Percentiles rank a stretch among this genome's conserved stretches.
phyloP scores from a whole-genome alignment of 768 basidiomycete species.

The Lactifluus hygrophoroides region DNA sequence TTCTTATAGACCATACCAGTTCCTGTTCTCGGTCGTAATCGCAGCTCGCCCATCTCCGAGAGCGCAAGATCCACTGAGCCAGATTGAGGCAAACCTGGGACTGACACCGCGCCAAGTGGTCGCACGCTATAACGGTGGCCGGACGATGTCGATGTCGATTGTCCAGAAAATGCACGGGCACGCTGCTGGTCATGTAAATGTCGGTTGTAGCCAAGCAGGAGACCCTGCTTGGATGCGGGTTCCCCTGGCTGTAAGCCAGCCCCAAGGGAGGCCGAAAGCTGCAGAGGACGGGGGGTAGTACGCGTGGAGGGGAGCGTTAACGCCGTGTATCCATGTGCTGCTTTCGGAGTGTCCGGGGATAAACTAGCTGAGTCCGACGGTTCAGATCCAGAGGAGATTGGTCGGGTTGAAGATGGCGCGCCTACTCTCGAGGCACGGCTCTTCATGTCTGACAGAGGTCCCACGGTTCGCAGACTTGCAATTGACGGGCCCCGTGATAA shows the following conservation, averaged over 20 bases:
- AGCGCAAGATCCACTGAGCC: conserved; percentile 1
- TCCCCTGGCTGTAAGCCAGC: conserved; percentile 15
- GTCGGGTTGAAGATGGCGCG: not conserved
- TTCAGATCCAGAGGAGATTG: conserved; percentile 13
- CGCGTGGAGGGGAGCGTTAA: conserved; percentile 1
- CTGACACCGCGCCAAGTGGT: not conserved
- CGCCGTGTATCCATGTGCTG: not conserved
- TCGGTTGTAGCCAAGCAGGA: conserved; percentile 19
- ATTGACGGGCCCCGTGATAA: conserved; percentile 14
- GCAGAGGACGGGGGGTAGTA: conserved; percentile 18
- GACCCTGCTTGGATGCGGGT: conserved; percentile 13
- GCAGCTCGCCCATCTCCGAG: conserved; percentile 2
- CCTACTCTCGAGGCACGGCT: not conserved
- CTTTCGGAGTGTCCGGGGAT: conserved; percentile 1
- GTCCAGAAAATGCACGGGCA: conserved; percentile 2
- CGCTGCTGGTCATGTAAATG: conserved; percentile 21
- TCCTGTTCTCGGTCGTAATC: conserved; percentile 17
- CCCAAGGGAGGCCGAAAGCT: conserved; percentile 6
- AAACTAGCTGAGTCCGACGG: not conserved
- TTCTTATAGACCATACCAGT: conserved; percentile 21
- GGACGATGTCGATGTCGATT: not conserved
- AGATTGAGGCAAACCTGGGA: not conserved
- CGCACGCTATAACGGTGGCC: conserved; percentile 3
- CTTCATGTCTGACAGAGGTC: conserved; percentile 3
- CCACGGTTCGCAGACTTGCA: not conserved